A percentile compares a stretch with the other conserved stretches of the same genome.
Evolutionary conservation across 2,329 filamentous ascomycete species (phyloP).

Genomic region (Colletotrichum chrysophilum): DNA sequence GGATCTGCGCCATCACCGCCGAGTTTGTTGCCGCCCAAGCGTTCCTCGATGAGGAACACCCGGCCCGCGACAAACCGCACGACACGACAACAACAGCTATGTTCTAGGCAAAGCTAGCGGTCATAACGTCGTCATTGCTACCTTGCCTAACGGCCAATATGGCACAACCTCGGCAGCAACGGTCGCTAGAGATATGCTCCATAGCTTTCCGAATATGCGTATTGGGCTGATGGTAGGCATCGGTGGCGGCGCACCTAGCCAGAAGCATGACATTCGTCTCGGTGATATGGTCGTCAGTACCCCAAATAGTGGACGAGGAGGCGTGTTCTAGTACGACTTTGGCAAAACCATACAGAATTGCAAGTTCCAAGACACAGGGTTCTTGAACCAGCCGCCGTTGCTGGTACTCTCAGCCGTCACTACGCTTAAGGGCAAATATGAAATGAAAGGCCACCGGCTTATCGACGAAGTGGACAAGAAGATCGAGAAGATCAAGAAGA

Average conservation of each 20-base stretch:
- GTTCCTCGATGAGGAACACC: neutral
- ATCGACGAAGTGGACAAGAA: neutral
- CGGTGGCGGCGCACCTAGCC: neutral
- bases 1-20: neutral
- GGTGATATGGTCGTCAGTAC: conserved; percentile 20
- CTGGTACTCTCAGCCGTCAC: neutral
- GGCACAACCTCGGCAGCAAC: conserved; percentile 29
- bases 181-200: neutral
- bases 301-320: neutral
- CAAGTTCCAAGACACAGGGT: neutral
- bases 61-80: neutral
- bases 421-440: neutral
- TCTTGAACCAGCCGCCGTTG: neutral
- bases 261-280: neutral
- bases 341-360: conserved; percentile 15
- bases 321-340: conserved; percentile 20
- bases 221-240: conserved; percentile 9
- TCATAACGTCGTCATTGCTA: conserved; percentile 40
- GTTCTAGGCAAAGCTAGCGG: conserved; percentile 32
- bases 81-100: conserved; percentile 33
- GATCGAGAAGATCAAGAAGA: neutral
- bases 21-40: neutral
- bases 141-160: conserved; percentile 29
- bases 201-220: conserved; percentile 1
- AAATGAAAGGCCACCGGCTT: neutral